A percentile compares a stretch with the other conserved stretches of the same genome.
phyloP scores from a whole-genome alignment of 176 grass and related monocot genomes.

The Lolium perenne region DNA sequence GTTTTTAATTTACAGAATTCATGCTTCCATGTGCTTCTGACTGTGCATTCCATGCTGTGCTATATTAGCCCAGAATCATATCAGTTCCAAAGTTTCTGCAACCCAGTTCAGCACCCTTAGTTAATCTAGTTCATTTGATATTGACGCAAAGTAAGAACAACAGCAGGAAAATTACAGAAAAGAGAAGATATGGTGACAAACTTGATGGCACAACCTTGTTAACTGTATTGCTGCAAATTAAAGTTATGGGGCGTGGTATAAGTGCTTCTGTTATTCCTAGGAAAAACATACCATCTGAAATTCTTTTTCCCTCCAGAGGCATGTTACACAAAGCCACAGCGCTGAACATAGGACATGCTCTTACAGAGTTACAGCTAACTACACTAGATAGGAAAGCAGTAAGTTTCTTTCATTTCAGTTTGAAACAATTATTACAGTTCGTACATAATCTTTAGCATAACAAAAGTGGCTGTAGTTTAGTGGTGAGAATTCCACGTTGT shows the following conservation, averaged over 20 bases:
- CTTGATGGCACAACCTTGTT: not conserved
- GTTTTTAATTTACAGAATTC: not conserved
- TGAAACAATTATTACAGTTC: not conserved
- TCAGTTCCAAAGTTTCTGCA: slow-evolving; percentile 15
- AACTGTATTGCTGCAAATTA: not conserved
- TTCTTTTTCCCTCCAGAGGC: not conserved
- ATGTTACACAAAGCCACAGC: not conserved
- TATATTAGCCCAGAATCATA: not conserved
- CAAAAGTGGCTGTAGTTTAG: slow-evolving; percentile 78
- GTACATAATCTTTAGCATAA: too few species aligned
- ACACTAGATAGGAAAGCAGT: not conserved
- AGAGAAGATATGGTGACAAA: slow-evolving; percentile 4
- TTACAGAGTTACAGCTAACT: not conserved
- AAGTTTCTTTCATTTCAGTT: not conserved
- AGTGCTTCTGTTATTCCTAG: not conserved
- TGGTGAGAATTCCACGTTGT: slow-evolving; percentile 97
- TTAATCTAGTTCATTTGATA: not conserved
- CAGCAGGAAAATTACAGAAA: slow-evolving; percentile 8
- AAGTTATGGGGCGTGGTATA: not conserved
- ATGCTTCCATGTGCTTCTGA: slow-evolving; percentile 6
- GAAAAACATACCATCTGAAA: not conserved
- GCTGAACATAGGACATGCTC: not conserved
- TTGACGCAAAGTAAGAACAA: not conserved
- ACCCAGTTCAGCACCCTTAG: not conserved
- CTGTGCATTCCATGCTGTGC: not conserved